These are phyloP conservation scores for Yamadazyma sp. DNA, from an alignment of 805 yeast species.

Conservation along the genomic window DNA sequence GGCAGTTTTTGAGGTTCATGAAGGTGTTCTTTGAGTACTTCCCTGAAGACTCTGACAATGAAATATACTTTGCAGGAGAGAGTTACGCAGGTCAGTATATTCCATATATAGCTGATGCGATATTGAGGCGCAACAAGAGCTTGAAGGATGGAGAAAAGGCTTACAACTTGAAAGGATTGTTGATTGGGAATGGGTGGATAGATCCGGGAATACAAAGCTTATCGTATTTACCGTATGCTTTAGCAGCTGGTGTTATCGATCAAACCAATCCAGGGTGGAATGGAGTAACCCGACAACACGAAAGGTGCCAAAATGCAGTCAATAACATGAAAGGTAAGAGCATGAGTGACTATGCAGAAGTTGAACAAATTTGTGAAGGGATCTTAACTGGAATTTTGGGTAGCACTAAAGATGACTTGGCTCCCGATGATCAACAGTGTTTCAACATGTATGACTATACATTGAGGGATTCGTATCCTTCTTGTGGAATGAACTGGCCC, in stretches of 20 bases:
- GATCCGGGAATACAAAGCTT: constrained; percentile 84
- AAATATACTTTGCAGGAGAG: constrained; percentile 86
- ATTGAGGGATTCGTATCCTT: constrained; percentile 69
- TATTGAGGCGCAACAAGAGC: constrained; percentile 47
- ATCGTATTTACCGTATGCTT: constrained; percentile 71
- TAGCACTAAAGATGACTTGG: constrained; percentile 26
- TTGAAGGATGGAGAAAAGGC: constrained; percentile 16
- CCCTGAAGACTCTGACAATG: constrained; percentile 66
- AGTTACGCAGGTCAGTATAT: constrained; percentile 97
- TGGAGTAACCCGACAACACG: constrained; percentile 49
- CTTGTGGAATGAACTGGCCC: constrained; percentile 96
- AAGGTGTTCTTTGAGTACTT: constrained; percentile 65
- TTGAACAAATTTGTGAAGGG: constrained; percentile 45
- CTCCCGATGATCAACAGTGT: constrained; percentile 52
- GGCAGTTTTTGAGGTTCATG: constrained; percentile 64
- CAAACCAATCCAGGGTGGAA: constrained; percentile 39
- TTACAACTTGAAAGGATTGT: constrained; percentile 57
- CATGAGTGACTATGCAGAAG: constrained; percentile 21
- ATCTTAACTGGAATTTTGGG: constrained; percentile 42
- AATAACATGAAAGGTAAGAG: constrained; percentile 22
- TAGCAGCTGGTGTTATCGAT: constrained; percentile 56
- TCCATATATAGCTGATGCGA: constrained; percentile 75
- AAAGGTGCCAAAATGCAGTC: constrained; percentile 58
- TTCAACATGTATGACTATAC: constrained; percentile 81
- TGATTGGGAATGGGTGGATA: constrained; percentile 94